Evolutionary conservation across 768 basidiomycete species (phyloP), one percentile per base, ranked within the genome.

Genomic region (Sarcodon aspratus): DNA sequence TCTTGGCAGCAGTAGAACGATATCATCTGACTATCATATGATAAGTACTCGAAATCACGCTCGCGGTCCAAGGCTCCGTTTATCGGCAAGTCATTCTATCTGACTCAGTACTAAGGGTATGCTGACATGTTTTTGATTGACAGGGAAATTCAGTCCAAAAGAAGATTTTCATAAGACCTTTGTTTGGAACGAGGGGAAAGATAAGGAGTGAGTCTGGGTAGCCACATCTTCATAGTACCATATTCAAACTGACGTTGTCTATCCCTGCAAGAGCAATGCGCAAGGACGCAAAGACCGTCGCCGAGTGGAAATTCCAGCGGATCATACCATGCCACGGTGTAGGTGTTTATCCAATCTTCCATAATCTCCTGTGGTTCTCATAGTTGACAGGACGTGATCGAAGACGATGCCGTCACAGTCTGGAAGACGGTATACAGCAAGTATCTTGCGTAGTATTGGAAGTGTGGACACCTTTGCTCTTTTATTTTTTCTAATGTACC

Each of bases 291-390:
- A 72, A 69, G 52, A 76, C 66, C 5, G 85, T 88, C 3, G 69
- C 73, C 2, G 68, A 62, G 1, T 88, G 86, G 86, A 75, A 79
- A 51, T 83, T 84, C 56, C 71, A 79, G 10, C 67, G 75, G 33
- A 78, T 79, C 50, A 82, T 83, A 38, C 79, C 80, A 52, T 84
- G 82, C 52, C 81, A 84, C 60, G 72, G 70, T 15, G 71, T 69
- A 49, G 49, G 68, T 52, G 21, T 36, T 47, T 10, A 36, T 33
- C 21, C 21, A 27, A 12, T 40, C 8, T 17, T 12, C 7, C 7
- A 8, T 44, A n/a, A 21, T 33, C 32, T 18, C 27, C 13, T 46
- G 18, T 46, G 21, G 38, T 35, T 33, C 49, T 21, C 12, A 5
- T 10, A 6, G 48, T 18, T 27, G 7, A 17, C 45, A 66, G 64